These are phyloP conservation scores for Pythium scleroteichum DNA, from an alignment of 352 stramenopile species.

Conservation along the genomic window DNA sequence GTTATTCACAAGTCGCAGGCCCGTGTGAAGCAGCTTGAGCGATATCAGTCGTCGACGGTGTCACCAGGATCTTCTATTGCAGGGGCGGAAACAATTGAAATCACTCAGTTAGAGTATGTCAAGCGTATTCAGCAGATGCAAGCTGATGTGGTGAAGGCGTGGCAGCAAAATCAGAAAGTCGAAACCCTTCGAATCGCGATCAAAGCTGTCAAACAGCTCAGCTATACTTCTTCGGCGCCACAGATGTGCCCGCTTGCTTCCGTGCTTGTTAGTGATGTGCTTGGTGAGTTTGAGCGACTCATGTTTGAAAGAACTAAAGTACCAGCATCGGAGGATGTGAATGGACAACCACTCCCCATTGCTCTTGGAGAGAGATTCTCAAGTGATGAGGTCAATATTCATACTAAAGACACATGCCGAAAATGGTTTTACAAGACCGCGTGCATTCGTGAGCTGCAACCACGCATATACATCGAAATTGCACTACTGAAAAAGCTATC, in stretches of 20 bases:
- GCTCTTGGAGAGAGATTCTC: constrained; percentile 69
- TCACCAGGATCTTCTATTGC: constrained; percentile 9
- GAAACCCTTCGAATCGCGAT: constrained; percentile 88
- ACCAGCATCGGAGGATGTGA: constrained; percentile 62
- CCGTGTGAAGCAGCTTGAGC: constrained; percentile 65
- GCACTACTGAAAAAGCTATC: constrained; percentile 87
- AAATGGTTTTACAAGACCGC: constrained; percentile 96
- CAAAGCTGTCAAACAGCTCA: constrained; percentile 89
- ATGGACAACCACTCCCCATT: constrained; percentile 50
- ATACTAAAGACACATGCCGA: constrained; percentile 89
- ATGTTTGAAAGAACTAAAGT: constrained; percentile 85
- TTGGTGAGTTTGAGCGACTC: constrained; percentile 85
- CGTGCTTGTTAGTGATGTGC: constrained; percentile 84
- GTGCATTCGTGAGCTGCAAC: constrained; percentile 91
- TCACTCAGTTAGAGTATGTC: constrained; percentile 85
- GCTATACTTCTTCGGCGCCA: constrained; percentile 70
- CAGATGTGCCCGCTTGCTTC: constrained; percentile 90
- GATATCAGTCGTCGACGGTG: constrained; percentile 17
- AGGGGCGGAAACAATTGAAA: constrained; percentile 43
- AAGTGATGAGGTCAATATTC: constrained; percentile 77
- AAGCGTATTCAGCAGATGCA: constrained; percentile 80
- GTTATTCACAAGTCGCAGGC: constrained; percentile 69
- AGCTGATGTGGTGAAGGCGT: constrained; percentile 59
- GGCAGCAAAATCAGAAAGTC: constrained; percentile 88
- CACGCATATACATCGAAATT: constrained; percentile 90